phyloP scores from a whole-genome alignment of 2,329 filamentous ascomycete genomes.

The Beauveria asiatica region DNA sequence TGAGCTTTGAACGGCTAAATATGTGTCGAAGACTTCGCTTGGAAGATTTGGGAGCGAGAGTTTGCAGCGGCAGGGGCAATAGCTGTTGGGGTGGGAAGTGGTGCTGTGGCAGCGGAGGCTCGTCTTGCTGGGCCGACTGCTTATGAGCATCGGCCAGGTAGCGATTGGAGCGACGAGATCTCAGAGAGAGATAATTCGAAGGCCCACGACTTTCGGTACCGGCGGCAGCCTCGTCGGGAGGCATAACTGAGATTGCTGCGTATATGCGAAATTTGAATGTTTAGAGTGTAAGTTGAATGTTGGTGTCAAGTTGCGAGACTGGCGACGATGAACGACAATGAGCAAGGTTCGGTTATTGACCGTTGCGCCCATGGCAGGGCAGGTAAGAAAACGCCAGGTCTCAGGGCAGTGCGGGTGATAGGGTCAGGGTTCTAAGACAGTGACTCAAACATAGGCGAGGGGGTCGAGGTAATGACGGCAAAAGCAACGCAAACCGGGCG shows the following conservation, averaged over 20 bases:
- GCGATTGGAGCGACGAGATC: constrained; percentile 8
- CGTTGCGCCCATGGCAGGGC: constrained; percentile 4
- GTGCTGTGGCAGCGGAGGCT: not conserved
- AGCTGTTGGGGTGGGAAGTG: not conserved
- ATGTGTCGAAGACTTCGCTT: constrained; percentile 9
- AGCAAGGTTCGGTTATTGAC: constrained; percentile 3
- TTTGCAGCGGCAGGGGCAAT: not conserved
- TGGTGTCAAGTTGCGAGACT: not conserved
- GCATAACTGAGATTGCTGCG: not conserved
- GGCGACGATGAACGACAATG: constrained; percentile 1
- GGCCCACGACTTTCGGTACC: constrained; percentile 1
- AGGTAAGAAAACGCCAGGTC: constrained; percentile 3
- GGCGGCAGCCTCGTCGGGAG: constrained; percentile 4
- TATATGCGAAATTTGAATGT: not conserved
- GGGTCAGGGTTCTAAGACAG: constrained; percentile 5
- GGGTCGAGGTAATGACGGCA: not conserved
- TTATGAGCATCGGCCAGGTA: not conserved
- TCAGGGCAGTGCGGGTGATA: not conserved
- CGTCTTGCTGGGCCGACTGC: not conserved
- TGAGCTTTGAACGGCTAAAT: constrained; percentile 11
- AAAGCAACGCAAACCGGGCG: not conserved
- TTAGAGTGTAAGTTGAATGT: not conserved
- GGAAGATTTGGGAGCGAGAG: not conserved
- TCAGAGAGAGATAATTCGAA: constrained; percentile 10
- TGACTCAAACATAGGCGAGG: constrained; percentile 10